phyloP scores from a whole-genome alignment of 2,329 filamentous ascomycete species.

The Aspergillus sp. region DNA sequence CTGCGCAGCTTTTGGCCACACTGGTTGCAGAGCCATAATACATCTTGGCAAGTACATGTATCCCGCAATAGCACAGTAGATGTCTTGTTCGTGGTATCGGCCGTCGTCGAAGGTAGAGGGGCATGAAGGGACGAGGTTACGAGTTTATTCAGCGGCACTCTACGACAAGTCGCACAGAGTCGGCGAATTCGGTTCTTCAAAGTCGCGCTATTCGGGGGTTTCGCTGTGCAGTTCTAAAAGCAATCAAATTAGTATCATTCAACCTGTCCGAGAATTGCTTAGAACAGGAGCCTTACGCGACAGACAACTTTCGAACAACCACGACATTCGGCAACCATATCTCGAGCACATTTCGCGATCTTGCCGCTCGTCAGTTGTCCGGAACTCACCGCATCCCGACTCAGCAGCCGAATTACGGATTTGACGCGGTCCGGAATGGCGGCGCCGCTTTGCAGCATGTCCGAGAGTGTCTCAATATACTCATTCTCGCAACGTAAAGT shows the following conservation, averaged over 20 bases:
- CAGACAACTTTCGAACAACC: conserved; percentile 77
- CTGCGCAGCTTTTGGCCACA: conserved; percentile 70
- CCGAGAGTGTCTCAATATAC: conserved; percentile 40
- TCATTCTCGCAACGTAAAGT: conserved; percentile 83
- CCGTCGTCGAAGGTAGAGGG: conserved; percentile 2
- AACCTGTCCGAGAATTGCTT: neutral
- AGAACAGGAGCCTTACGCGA: conserved; percentile 58
- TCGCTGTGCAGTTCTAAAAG: conserved; percentile 80
- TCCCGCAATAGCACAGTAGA: conserved; percentile 49
- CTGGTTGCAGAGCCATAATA: conserved; percentile 80
- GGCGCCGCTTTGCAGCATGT: conserved; percentile 44
- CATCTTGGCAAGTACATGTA: conserved; percentile 58
- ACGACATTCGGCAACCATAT: conserved; percentile 81
- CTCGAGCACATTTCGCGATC: conserved; percentile 75
- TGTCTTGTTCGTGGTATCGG: conserved; percentile 44
- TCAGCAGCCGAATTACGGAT: conserved; percentile 30
- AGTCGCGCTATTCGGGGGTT: conserved; percentile 67
- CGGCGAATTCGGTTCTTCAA: conserved; percentile 76
- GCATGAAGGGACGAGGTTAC: conserved; percentile 33
- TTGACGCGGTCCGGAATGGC: conserved; percentile 32
- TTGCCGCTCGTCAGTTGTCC: conserved; percentile 61
- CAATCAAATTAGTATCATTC: neutral
- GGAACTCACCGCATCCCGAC: conserved; percentile 28
- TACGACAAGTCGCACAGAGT: conserved; percentile 73
- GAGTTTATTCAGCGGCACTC: conserved; percentile 59